phyloP scores from a whole-genome alignment of 2,329 filamentous ascomycete genomes.

The Aspergillus amoenus region DNA sequence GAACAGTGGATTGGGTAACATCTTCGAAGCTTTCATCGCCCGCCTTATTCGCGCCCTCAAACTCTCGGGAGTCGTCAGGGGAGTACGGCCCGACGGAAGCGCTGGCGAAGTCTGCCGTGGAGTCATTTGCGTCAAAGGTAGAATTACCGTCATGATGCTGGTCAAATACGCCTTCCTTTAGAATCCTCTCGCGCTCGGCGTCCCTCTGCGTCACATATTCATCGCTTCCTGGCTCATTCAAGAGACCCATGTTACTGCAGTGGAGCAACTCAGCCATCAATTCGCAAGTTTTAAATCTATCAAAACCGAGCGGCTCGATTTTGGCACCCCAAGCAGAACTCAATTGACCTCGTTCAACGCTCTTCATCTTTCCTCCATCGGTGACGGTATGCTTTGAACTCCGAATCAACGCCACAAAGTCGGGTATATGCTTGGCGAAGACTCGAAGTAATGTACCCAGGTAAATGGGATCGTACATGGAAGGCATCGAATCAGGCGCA shows the following conservation, averaged over 20 bases:
- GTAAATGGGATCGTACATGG: conserved; percentile 90
- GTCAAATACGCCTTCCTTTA: conserved; percentile 70
- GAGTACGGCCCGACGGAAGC: conserved; percentile 47
- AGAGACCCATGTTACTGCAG: conserved; percentile 96
- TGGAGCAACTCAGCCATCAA: conserved; percentile 96
- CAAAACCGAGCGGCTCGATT: conserved; percentile 93
- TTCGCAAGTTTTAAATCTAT: conserved; percentile 98
- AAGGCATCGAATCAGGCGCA: conserved; percentile 75
- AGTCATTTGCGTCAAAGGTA: conserved; percentile 57
- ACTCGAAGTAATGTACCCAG: conserved; percentile 83
- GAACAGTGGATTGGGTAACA: conserved; percentile 67
- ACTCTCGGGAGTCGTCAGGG: conserved; percentile 65
- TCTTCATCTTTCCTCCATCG: conserved; percentile 56
- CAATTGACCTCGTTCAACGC: conserved; percentile 70
- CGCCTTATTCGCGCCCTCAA: conserved; percentile 72
- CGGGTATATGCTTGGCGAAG: conserved; percentile 86
- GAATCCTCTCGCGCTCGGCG: conserved; percentile 74
- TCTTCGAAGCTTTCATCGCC: conserved; percentile 94
- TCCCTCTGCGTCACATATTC: conserved; percentile 80
- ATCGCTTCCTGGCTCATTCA: conserved; percentile 90
- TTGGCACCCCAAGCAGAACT: conserved; percentile 86
- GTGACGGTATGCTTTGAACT: conserved; percentile 63
- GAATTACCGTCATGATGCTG: conserved; percentile 48
- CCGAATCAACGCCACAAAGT: conserved; percentile 89
- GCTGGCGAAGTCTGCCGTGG: conserved; percentile 44